These are phyloP conservation scores for Terana coerulea DNA, from an alignment of 768 basidiomycete species.

Conservation along the genomic window DNA sequence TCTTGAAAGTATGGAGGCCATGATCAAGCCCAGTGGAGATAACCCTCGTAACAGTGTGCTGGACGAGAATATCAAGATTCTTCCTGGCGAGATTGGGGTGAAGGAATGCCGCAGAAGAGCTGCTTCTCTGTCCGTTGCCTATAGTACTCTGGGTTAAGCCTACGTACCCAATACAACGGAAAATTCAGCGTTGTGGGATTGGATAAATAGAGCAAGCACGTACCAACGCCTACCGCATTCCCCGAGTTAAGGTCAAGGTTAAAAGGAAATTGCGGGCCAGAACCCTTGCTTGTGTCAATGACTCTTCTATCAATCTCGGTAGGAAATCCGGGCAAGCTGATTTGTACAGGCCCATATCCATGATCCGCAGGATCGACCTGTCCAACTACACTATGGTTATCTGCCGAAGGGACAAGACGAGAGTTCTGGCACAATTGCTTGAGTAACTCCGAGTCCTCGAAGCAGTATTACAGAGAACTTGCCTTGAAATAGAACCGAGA, in stretches of 20 bases:
- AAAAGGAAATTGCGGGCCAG: constrained; percentile 9
- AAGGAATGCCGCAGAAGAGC: neutral
- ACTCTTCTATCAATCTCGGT: constrained; percentile 10
- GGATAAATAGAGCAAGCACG: no score
- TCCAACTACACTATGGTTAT: constrained; percentile 13
- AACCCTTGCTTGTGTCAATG: constrained; percentile 1
- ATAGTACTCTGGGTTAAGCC: constrained; percentile 12
- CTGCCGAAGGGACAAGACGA: constrained; percentile 9
- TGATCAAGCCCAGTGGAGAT: neutral
- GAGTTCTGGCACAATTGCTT: constrained; percentile 9
- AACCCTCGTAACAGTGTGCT: constrained; percentile 1
- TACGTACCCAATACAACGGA: no score
- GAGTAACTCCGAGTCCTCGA: no score
- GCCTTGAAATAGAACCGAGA: constrained; percentile 9
- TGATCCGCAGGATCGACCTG: constrained; percentile 16
- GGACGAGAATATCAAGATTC: constrained; percentile 17
- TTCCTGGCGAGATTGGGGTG: neutral
- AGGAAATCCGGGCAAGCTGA: constrained; percentile 9
- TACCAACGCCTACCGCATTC: constrained; percentile 9
- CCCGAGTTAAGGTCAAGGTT: constrained; percentile 15
- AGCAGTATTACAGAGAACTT: no score
- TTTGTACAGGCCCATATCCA: constrained; percentile 3
- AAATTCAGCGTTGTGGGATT: no score
- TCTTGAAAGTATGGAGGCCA: neutral
- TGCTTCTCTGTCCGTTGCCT: constrained; percentile 12